A percentile compares a stretch with the other conserved stretches of the same genome.
Evolutionary conservation across 768 basidiomycete genomes (phyloP).

Genomic region (Tubosaeta sp.): DNA sequence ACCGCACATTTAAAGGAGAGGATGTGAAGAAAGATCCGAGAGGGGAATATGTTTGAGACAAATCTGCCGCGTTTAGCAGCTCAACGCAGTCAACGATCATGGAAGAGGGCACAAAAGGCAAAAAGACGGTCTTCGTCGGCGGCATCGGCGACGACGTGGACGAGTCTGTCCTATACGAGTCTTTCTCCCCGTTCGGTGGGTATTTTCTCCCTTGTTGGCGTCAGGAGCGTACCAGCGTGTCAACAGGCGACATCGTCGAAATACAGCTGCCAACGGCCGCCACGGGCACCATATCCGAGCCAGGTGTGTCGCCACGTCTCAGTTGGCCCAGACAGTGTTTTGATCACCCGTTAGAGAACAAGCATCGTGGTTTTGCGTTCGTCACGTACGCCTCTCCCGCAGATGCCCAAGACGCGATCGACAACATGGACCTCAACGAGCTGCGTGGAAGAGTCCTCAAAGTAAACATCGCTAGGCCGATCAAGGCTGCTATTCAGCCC

Average conservation of each 20-base stretch:
- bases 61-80: slow-evolving; percentile 9
- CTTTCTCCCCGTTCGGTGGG: slow-evolving; percentile 86
- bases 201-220: not conserved
- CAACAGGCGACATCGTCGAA: slow-evolving; percentile 85
- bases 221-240: slow-evolving; percentile 4
- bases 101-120: slow-evolving; percentile 82
- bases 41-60: slow-evolving; percentile 7
- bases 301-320: slow-evolving; percentile 36
- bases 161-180: slow-evolving; percentile 69
- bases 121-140: slow-evolving; percentile 83
- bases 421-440: slow-evolving; percentile 98
- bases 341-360: slow-evolving; percentile 45
- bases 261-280: slow-evolving; percentile 82
- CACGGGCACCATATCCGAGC: slow-evolving; percentile 61
- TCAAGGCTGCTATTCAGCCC: slow-evolving; percentile 62
- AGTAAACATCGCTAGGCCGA: slow-evolving; percentile 82
- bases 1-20: not conserved
- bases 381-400: slow-evolving; percentile 75
- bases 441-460: slow-evolving; percentile 70
- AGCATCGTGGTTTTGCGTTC: slow-evolving; percentile 93
- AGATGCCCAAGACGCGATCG: slow-evolving; percentile 94
- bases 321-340: slow-evolving; percentile 2
- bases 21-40: slow-evolving; percentile 10
- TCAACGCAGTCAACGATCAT: slow-evolving; percentile 32
- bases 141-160: slow-evolving; percentile 82